phyloP scores from a whole-genome alignment of 2,329 filamentous ascomycete genomes.

The Ophiostoma quercus region DNA sequence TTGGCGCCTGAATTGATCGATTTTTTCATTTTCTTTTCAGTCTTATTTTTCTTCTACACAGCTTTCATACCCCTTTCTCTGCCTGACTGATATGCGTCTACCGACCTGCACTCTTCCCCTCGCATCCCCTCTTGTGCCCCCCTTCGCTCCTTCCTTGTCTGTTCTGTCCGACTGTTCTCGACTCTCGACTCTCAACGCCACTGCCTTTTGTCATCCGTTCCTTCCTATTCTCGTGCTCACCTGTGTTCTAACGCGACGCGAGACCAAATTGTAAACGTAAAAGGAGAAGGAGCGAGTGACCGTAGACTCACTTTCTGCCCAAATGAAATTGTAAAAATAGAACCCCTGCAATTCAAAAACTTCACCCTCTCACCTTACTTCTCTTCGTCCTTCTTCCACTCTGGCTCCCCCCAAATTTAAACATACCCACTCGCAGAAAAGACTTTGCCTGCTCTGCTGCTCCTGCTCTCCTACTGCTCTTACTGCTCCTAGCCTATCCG shows the following conservation, averaged over 20 bases:
- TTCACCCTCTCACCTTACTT: not conserved
- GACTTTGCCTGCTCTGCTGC: not conserved
- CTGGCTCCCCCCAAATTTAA: conserved; percentile 11
- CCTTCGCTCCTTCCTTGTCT: conserved; percentile 11
- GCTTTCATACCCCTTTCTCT: conserved; percentile 8
- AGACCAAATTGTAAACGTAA: not conserved
- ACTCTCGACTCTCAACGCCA: not conserved
- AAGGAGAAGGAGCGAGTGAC: not conserved
- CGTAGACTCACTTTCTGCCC: not conserved
- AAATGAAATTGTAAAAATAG: not conserved
- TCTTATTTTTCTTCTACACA: not conserved
- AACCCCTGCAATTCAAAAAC: not conserved
- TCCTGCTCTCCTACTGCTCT: too few species aligned
- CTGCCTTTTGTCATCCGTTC: not conserved
- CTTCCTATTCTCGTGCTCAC: not conserved
- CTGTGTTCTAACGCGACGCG: too few species aligned
- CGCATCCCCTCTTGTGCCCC: conserved; percentile 5
- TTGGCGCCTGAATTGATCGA: not conserved
- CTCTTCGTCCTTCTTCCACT: conserved; percentile 17
- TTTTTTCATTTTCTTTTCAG: not conserved
- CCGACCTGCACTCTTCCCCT: not conserved
- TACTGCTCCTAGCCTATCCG: too few species aligned
- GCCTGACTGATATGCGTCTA: not conserved
- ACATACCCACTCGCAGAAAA: not conserved
- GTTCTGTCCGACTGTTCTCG: not conserved